Base-by-base conservation (phyloP, 352 stramenopile species). In the Globisporangium carolinianum region DNA sequence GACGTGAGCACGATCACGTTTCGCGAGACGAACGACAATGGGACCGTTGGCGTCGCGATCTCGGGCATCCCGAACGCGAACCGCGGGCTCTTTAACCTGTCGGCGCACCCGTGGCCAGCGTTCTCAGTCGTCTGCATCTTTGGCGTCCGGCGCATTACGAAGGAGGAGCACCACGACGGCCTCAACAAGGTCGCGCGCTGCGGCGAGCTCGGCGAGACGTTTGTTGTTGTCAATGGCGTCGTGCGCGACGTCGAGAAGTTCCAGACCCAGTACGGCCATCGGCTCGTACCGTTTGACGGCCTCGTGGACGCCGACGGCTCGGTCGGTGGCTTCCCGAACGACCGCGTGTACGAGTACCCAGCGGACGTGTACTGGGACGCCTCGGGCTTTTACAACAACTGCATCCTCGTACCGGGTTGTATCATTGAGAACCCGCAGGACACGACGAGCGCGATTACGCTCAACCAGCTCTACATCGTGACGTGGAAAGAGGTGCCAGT, bases 41-140 rank as follows among this genome's bases (percentile, higher is more conserved):
- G 85, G 45, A 91, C 79, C 0, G 80, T 94, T n/a, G 85, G 85
- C 36, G 83, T 94, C 14, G 85, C 85, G 7, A 68, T 83, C 32
- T 94, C 85, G 8, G 85, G 85, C 24, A 94, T 94, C 52, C 85
- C 85, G 12, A 86, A 94, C 58, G 75, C 82, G 50, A 83, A 83
- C 38, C 80, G 81, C 51, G 85, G 85, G 4, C 69, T 94, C 24
- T 94, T 94, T 64, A 94, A 94, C 55, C 68, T 94, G 24, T 91
- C 80, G 4, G 51, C 71, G 15, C 85, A 94, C 52, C 2, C 79
- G 43, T 94, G 85, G 85, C 85, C 85, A 24, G 85, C 85, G 6
- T 94, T 94, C 62, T 94, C 85, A 3, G 82, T 94, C 52, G 85
- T 94, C 47, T 94, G 85, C 65, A 94, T 94, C 53, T 94, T 94